phyloP scores from a whole-genome alignment of 2,329 filamentous ascomycete species.

The Paramyrothecium sp. region DNA sequence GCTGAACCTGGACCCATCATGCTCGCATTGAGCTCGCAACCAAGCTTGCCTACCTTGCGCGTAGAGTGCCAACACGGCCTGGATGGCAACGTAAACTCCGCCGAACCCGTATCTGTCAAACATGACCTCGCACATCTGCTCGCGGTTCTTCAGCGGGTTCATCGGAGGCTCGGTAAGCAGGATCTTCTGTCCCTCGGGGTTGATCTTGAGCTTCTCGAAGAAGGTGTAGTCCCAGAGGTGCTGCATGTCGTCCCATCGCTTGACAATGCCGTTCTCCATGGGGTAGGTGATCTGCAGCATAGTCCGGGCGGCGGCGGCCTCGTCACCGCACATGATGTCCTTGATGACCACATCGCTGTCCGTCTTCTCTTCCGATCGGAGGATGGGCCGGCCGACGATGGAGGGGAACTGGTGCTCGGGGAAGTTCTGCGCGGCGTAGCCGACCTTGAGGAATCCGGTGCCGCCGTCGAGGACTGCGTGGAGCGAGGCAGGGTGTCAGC shows the following conservation, averaged over 20 bases:
- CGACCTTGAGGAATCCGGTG: constrained; percentile 99
- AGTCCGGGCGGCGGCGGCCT: constrained; percentile 89
- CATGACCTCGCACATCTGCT: constrained; percentile 99
- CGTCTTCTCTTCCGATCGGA: constrained; percentile 86
- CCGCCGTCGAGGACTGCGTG: constrained; percentile 92
- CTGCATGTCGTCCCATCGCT: constrained; percentile 99
- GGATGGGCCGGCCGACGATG: constrained; percentile 95
- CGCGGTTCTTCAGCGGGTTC: constrained; percentile 95
- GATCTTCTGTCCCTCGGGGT: constrained; percentile 91
- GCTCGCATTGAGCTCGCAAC: not conserved
- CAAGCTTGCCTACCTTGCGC: constrained; percentile 71
- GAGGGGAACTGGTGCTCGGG: constrained; percentile 98
- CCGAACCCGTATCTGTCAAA: constrained; percentile 96
- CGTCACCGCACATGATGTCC: constrained; percentile 99
- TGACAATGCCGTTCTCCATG: constrained; percentile 99
- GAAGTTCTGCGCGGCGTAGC: constrained; percentile 99
- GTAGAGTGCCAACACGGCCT: constrained; percentile 93
- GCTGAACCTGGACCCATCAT: not conserved
- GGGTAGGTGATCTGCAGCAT: constrained; percentile 99
- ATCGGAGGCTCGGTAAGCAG: constrained; percentile 95
- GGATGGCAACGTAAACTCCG: constrained; percentile 96
- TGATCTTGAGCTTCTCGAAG: constrained; percentile 92
- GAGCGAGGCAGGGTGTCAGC: constrained; percentile 14
- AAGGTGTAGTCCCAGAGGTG: constrained; percentile 99
- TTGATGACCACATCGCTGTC: constrained; percentile 69